Conservation (phyloP, 805 yeast species). For the Suhomyces canberraensis region DNA sequence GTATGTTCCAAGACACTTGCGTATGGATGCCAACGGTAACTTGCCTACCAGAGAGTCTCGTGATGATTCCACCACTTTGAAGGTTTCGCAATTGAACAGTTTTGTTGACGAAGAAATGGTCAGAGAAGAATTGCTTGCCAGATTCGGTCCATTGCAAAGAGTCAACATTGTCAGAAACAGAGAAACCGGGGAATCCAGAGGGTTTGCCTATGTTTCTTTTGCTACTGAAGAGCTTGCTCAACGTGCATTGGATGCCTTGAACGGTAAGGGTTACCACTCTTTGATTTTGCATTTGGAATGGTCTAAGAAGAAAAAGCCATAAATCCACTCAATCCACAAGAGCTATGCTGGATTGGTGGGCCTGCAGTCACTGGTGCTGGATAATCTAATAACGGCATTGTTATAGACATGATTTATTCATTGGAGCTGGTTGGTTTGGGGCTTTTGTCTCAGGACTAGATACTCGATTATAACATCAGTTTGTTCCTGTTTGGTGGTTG, state of each 20-base stretch:
- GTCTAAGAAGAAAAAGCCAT: slow-evolving; percentile 42
- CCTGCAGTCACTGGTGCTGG: too few species aligned
- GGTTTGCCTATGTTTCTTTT: slow-evolving; percentile 91
- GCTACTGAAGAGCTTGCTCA: slow-evolving; percentile 67
- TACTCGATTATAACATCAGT: too few species aligned
- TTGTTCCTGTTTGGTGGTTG: too few species aligned
- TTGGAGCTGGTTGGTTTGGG: too few species aligned
- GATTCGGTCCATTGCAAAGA: slow-evolving; percentile 67
- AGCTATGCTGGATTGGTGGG: too few species aligned
- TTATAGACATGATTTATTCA: too few species aligned
- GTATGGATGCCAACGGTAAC: slow-evolving; percentile 42
- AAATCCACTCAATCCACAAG: not conserved
- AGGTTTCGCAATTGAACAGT: slow-evolving; percentile 87
- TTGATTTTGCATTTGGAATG: slow-evolving; percentile 60
- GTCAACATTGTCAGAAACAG: slow-evolving; percentile 83
- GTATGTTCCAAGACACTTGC: slow-evolving; percentile 45
- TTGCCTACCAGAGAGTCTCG: slow-evolving; percentile 45
- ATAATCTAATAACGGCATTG: too few species aligned
- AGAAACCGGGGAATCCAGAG: slow-evolving; percentile 92
- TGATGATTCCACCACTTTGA: slow-evolving; percentile 84
- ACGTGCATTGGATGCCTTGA: slow-evolving; percentile 66
- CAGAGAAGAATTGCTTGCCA: slow-evolving; percentile 65
- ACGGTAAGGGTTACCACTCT: slow-evolving; percentile 91
- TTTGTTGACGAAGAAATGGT: slow-evolving; percentile 79
- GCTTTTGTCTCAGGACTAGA: too few species aligned